Evolutionary conservation across 805 yeast species (phyloP).

Genomic region (Candida tammaniensis): DNA sequence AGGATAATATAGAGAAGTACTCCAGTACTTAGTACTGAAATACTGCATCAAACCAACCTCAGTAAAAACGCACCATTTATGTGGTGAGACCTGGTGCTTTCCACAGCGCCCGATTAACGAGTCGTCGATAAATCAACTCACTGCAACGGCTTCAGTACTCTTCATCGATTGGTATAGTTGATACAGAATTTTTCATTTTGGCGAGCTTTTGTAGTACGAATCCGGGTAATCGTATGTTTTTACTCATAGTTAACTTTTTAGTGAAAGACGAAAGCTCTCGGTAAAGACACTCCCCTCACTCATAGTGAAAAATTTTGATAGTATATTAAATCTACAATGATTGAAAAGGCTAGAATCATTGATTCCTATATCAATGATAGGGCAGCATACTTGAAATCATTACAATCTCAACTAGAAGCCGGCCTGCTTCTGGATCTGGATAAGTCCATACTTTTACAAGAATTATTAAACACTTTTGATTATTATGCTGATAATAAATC

Average conservation of each 20-base stretch:
- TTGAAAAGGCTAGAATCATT: slow-evolving; percentile 2
- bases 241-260: too few species aligned
- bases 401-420: slow-evolving; percentile 14
- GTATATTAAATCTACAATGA: not conserved
- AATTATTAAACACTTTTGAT: slow-evolving; percentile 36
- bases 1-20: too few species aligned
- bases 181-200: slow-evolving; percentile 24
- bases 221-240: not conserved
- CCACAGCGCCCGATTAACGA: slow-evolving; percentile 46
- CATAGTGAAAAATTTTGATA: slow-evolving; percentile 2
- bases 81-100: slow-evolving; percentile 53
- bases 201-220: slow-evolving; percentile 1
- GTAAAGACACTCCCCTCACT: too few species aligned
- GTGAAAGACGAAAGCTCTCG: too few species aligned
- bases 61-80: slow-evolving; percentile 40
- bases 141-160: slow-evolving; percentile 46
- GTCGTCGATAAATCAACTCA: not conserved
- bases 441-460: not conserved
- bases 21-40: too few species aligned
- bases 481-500: slow-evolving; percentile 52
- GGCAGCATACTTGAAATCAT: slow-evolving; percentile 28
- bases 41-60: slow-evolving; percentile 37
- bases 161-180: slow-evolving; percentile 62
- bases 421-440: slow-evolving; percentile 1
- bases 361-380: slow-evolving; percentile 36